Percentiles rank a stretch among this genome's conserved stretches.
phyloP scores from a whole-genome alignment of 441 rosid genomes.

The Corymbia citriodora region DNA sequence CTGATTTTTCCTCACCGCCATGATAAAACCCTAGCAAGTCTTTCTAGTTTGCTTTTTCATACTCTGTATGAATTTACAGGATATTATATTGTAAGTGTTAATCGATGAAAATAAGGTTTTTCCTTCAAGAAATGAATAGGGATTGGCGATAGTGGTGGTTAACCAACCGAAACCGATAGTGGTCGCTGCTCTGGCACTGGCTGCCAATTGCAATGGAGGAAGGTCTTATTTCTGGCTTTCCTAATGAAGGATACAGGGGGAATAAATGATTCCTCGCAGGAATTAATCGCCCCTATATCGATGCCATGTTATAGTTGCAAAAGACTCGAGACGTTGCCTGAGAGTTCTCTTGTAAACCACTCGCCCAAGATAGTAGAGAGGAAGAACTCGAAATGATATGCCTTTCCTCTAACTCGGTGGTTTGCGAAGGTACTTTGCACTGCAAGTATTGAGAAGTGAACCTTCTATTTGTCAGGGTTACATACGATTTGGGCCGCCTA shows the following conservation, averaged over 20 bases:
- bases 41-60: neutral
- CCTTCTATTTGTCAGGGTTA: neutral
- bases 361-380: neutral
- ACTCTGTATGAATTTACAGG: neutral
- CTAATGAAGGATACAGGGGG: neutral
- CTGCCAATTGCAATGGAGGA: neutral
- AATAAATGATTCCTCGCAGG: neutral
- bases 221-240: neutral
- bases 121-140: neutral
- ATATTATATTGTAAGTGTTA: neutral
- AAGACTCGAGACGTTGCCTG: neutral
- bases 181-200: neutral
- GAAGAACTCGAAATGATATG: neutral
- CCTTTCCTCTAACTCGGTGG: neutral
- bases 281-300: neutral
- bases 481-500: neutral
- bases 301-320: neutral
- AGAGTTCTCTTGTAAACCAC: neutral
- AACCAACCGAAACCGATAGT: neutral
- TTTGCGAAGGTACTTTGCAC: neutral
- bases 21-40: neutral
- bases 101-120: neutral
- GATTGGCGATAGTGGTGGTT: neutral
- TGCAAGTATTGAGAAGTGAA: neutral
- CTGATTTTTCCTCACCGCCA: conserved; percentile 21